Percentiles rank a stretch among this genome's conserved stretches.
phyloP scores from a whole-genome alignment of 1,284 basidiomycete species.

The Fomitiporia mediterranea region DNA sequence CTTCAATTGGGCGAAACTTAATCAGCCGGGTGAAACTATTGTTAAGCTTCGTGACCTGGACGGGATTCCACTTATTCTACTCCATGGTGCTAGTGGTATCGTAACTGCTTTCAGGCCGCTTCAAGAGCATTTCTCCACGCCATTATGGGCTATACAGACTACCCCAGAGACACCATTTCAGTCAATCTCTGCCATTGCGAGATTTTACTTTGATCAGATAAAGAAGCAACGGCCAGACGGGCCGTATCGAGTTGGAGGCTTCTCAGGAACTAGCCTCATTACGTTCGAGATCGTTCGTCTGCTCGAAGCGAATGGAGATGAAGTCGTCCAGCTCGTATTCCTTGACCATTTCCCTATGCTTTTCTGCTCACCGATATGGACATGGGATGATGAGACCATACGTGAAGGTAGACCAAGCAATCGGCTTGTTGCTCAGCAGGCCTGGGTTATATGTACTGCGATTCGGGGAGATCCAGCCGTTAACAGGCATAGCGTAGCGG shows the following conservation, averaged over 20 bases:
- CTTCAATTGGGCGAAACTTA: neutral
- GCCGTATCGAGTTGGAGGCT: conserved; percentile 25
- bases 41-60: conserved; percentile 21
- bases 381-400: neutral
- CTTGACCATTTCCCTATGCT: conserved; percentile 23
- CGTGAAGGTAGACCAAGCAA: neutral
- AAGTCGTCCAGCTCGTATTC: conserved; percentile 21
- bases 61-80: conserved; percentile 22
- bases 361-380: conserved; percentile 14
- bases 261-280: conserved; percentile 21
- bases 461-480: neutral
- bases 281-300: conserved; percentile 17
- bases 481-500: neutral
- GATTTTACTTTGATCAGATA: conserved; percentile 23
- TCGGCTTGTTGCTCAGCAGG: neutral
- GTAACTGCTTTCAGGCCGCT: conserved; percentile 19
- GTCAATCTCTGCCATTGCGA: conserved; percentile 16
- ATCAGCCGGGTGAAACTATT: conserved; percentile 13
- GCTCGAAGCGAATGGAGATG: conserved; percentile 22
- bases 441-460: neutral
- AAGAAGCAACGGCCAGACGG: conserved; percentile 20
- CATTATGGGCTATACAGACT: conserved; percentile 24
- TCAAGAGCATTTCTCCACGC: conserved; percentile 20
- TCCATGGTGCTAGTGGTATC: conserved; percentile 24
- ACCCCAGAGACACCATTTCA: conserved; percentile 24